Conservation (phyloP, 2,329 filamentous ascomycete species). For the Fusarium citri region DNA sequence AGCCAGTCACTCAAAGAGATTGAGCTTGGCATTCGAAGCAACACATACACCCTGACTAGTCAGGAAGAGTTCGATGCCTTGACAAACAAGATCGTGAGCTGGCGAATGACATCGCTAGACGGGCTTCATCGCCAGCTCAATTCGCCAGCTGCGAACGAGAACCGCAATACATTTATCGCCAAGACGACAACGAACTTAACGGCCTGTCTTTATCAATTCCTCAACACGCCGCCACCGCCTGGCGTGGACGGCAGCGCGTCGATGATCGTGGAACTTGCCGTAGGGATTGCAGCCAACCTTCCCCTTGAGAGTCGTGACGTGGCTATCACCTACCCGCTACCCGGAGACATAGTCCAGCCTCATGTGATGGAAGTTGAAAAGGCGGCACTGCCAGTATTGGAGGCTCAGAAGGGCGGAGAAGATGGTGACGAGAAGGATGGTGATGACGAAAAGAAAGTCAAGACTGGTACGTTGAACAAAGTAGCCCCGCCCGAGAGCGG, state of each 20-base stretch:
- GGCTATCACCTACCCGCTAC: constrained; percentile 84
- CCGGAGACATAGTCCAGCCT: constrained; percentile 75
- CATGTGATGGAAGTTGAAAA: constrained; percentile 91
- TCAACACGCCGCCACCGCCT: constrained; percentile 79
- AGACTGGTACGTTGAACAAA: constrained; percentile 58
- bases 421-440: constrained; percentile 58
- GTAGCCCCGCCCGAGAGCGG: constrained; percentile 28
- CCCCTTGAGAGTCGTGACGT: constrained; percentile 94
- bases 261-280: constrained; percentile 92
- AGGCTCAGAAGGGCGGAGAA: constrained; percentile 55
- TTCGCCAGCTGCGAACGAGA: constrained; percentile 72
- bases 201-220: constrained; percentile 75
- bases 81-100: constrained; percentile 87
- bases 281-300: constrained; percentile 86
- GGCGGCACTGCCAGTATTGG: constrained; percentile 70
- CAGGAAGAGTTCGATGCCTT: constrained; percentile 91
- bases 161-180: constrained; percentile 76
- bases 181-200: constrained; percentile 76
- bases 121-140: constrained; percentile 80
- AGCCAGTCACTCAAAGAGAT: constrained; percentile 86
- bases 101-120: constrained; percentile 93
- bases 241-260: constrained; percentile 89
- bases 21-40: constrained; percentile 86
- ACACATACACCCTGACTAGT: constrained; percentile 77
- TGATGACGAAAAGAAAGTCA: constrained; percentile 60